Base-by-base conservation (phyloP, 768 basidiomycete genomes). In the Boletales sp. region DNA sequence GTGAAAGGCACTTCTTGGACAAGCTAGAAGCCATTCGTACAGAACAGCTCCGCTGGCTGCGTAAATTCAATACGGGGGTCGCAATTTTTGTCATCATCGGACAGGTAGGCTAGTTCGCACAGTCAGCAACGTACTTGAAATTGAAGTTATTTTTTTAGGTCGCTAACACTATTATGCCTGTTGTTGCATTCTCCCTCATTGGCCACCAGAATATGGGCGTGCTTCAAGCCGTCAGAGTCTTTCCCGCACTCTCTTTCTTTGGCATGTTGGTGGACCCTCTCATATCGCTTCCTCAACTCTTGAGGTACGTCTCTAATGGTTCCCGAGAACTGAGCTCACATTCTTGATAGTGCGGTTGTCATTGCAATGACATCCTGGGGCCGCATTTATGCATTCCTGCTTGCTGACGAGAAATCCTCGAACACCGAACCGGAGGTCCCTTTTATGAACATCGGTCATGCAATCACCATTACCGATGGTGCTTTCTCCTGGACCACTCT, bases 251-350 rank as follows among this genome's bases (percentile, higher is more conserved):
- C 39, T 64, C 63, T 14, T 67, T 67, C 60, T 67, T 66, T 35
- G 62, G 62, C 14, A 57, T 66, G 65, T 47, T 67, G 35, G 65
- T 66, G 35, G 65, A 66, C 19, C 65, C 65, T 31, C 58, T 66
- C 34, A 56, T 66, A 12, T 37, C 61, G 12, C 58, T 66, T 41
- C 65, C 65, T 10, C 65, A 67, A 51, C 53, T 63, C 25, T 57
- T 67, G 17, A 66, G 63, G 61, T 64, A 53, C 50, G 52, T 45
- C 8, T 6, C 32, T 5, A 4, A 5, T 25, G 33, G 18, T 28
- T 31, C 14, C 4, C 12, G 25, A 32, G 8, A 28, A 28, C 36
- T 37, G 11, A 37, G 9, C 49, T 41, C n/a, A 38, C 14, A 4
- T 12, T 12, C n/a, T 4, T 12, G 11, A 31, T 32, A 68, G 68